phyloP scores from a whole-genome alignment of 75 land plant species.

The Pseudotsuga menziesii region DNA sequence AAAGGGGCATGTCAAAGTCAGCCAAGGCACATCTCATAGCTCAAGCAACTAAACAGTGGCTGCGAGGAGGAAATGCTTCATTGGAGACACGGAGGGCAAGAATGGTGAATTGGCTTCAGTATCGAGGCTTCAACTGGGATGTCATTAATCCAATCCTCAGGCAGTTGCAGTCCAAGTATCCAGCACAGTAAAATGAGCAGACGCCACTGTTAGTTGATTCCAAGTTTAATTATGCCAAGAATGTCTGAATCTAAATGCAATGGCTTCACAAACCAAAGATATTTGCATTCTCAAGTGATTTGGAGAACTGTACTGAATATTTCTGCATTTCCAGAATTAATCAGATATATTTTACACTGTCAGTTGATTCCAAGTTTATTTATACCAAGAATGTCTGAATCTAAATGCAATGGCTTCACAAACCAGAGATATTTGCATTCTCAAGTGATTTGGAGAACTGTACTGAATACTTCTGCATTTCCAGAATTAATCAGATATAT shows the following conservation, averaged over 20 bases:
- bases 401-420: not conserved
- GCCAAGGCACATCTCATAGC: conserved; percentile 57
- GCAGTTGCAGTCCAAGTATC: conserved; percentile 40
- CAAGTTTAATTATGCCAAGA: not conserved
- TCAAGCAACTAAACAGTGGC: conserved; percentile 71
- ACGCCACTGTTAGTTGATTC: not conserved
- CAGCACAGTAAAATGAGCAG: not conserved
- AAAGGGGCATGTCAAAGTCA: conserved; percentile 52
- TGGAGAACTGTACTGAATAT: not conserved
- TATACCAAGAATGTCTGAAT: not conserved
- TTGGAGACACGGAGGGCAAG: conserved; percentile 61
- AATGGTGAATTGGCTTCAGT: conserved; percentile 74
- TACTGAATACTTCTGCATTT: not conserved
- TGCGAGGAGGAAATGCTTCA: conserved; percentile 34
- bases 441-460: not conserved
- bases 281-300: not conserved
- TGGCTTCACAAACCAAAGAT: not conserved
- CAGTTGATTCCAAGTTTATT: not conserved
- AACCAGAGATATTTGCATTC: not conserved
- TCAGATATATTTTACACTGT: not conserved
- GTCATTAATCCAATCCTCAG: conserved; percentile 41
- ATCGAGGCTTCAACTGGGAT: conserved; percentile 81
- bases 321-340: not conserved
- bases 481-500: no score
- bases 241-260: not conserved